Percentiles rank a stretch among this genome's conserved stretches.
Conservation (phyloP, 345 rosid species). For the Brassica incana region DNA sequence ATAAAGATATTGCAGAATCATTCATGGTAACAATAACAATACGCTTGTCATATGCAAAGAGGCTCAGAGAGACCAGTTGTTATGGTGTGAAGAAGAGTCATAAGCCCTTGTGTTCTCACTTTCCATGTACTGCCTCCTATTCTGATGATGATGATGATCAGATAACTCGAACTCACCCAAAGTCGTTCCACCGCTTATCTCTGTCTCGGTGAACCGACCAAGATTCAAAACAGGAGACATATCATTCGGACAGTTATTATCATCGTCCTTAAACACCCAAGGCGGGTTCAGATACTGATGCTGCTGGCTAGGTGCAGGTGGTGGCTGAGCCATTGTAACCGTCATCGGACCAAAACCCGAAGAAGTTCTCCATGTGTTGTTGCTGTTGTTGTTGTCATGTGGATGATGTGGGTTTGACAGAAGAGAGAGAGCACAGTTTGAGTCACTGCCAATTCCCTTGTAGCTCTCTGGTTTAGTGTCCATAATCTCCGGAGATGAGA, state of each 20-base stretch:
- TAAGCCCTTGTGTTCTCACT: conserved; percentile 56
- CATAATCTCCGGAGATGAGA: conserved; percentile 49
- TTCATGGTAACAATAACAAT: conserved; percentile 6
- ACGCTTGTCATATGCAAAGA: background rate
- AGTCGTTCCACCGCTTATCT: conserved; percentile 36
- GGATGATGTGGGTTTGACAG: conserved; percentile 90
- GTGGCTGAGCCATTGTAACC: conserved; percentile 54
- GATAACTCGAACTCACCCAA: conserved; percentile 54
- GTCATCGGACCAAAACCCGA: conserved; percentile 44
- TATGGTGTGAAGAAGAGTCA: conserved; percentile 61
- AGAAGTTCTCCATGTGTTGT: conserved; percentile 43
- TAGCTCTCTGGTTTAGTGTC: conserved; percentile 61
- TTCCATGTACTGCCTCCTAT: conserved; percentile 59
- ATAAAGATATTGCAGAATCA: background rate
- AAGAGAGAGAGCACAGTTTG: conserved; percentile 99
- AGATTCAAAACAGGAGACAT: conserved; percentile 54
- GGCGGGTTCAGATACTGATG: conserved; percentile 51
- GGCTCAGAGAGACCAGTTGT: conserved; percentile 69
- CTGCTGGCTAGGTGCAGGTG: conserved; percentile 44
- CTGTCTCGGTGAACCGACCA: conserved; percentile 52
- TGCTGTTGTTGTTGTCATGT: conserved; percentile 45
- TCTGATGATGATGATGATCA: conserved; percentile 24
- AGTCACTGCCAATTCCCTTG: conserved; percentile 59
- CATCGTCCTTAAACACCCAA: conserved; percentile 60
- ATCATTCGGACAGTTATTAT: conserved; percentile 39